Evolutionary conservation across 495 filamentous ascomycete species (phyloP).

Genomic region (Cercophora newfieldiana): DNA sequence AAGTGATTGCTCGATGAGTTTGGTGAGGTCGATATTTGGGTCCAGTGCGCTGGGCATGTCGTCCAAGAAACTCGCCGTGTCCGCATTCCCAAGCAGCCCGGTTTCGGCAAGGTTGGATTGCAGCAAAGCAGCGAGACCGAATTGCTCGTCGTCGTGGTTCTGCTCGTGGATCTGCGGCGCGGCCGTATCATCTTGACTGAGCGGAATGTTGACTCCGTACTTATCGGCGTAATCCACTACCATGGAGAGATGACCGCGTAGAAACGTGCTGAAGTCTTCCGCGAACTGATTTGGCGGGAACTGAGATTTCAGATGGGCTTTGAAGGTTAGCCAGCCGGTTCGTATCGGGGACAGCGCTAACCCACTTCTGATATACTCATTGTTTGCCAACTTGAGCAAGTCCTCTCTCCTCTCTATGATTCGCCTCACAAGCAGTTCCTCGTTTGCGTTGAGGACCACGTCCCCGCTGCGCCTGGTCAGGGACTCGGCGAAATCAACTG

Average conservation of each 20-base stretch:
- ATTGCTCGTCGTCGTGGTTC: conserved; percentile 31
- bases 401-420: conserved; percentile 65
- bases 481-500: conserved; percentile 62
- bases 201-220: conserved; percentile 39
- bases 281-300: conserved; percentile 82
- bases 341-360: too few species aligned
- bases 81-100: conserved; percentile 12
- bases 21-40: conserved; percentile 25
- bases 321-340: conserved; percentile 27
- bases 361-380: conserved; percentile 53
- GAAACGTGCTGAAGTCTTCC: conserved; percentile 68
- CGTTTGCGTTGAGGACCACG: conserved; percentile 63
- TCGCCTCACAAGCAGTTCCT: conserved; percentile 71
- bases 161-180: conserved; percentile 17
- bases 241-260: conserved; percentile 70
- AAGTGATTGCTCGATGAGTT: conserved; percentile 31
- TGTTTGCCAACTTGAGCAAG: conserved; percentile 60
- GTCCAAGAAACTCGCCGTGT: conserved; percentile 1
- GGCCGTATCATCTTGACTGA: conserved; percentile 33
- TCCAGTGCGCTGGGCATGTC: conserved; percentile 10
- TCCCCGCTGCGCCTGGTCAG: conserved; percentile 66
- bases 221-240: conserved; percentile 55
- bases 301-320: conserved; percentile 65
- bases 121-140: conserved; percentile 33
- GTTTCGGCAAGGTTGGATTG: conserved; percentile 21